Percentiles rank a stretch among this genome's conserved stretches.
Conservation (phyloP, 345 rosid species). For the Leavenworthia alabamica region DNA sequence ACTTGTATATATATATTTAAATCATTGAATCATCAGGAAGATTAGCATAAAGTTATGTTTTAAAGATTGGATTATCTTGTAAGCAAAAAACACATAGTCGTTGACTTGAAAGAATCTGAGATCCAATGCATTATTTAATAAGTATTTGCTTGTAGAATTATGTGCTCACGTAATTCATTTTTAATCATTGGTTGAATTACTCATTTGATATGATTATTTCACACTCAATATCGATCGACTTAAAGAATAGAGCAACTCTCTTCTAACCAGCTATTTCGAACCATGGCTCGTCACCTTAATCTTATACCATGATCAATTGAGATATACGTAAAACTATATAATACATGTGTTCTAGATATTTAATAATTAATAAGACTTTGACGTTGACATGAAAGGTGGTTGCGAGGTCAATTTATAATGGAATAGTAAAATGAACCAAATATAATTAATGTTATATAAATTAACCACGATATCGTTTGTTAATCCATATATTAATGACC, state of each 20-base stretch:
- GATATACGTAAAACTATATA: background rate
- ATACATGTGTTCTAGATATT: background rate
- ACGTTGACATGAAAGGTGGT: slow-evolving; percentile 17
- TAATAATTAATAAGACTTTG: background rate
- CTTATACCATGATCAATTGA: background rate
- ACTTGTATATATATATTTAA: background rate
- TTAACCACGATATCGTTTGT: background rate
- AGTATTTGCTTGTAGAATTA: background rate
- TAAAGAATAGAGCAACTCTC: background rate
- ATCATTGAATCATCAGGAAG: slow-evolving; percentile 7
- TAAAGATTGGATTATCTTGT: slow-evolving; percentile 23
- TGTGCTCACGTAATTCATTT: slow-evolving; percentile 10
- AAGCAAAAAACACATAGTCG: slow-evolving; percentile 19
- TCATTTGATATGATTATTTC: background rate
- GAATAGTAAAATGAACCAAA: background rate
- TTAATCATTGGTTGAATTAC: background rate
- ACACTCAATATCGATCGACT: too few species aligned
- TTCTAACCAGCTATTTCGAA: background rate
- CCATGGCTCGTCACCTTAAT: background rate
- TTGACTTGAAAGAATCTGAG: slow-evolving; percentile 21
- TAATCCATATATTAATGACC: background rate
- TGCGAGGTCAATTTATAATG: slow-evolving; percentile 13
- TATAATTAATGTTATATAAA: background rate
- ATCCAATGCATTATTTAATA: slow-evolving; percentile 6
- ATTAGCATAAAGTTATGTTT: background rate